Conservation (phyloP, 2,329 filamentous ascomycete species). For the Aspergillus versicolor region DNA sequence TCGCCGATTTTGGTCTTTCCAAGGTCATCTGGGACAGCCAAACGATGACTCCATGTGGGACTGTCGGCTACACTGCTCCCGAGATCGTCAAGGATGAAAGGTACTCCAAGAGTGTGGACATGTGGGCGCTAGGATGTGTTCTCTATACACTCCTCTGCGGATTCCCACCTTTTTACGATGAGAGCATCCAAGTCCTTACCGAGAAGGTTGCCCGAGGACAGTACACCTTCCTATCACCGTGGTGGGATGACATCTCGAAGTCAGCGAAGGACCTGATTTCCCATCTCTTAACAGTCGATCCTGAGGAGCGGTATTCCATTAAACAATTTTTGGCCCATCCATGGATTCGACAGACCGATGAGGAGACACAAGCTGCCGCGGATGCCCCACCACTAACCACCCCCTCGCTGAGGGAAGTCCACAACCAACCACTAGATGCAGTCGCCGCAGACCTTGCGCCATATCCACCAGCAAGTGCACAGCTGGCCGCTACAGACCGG, state of each 20-base stretch:
- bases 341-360: constrained; percentile 76
- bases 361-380: constrained; percentile 64
- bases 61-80: constrained; percentile 94
- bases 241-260: constrained; percentile 99
- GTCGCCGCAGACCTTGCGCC: constrained; percentile 37
- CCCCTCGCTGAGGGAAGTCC: constrained; percentile 60
- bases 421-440: constrained; percentile 49
- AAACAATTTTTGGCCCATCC: constrained; percentile 90
- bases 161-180: constrained; percentile 97
- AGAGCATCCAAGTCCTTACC: constrained; percentile 93
- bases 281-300: constrained; percentile 90
- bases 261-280: constrained; percentile 91
- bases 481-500: constrained; percentile 58
- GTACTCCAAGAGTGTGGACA: constrained; percentile 98
- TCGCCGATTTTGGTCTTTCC: constrained; percentile 95
- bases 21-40: constrained; percentile 98
- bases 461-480: constrained; percentile 50
- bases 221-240: constrained; percentile 95
- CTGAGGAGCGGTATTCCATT: constrained; percentile 92
- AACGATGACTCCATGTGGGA: constrained; percentile 99
- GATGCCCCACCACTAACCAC: constrained; percentile 73
- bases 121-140: constrained; percentile 98
- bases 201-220: constrained; percentile 97
- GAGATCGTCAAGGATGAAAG: constrained; percentile 99
- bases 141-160: constrained; percentile 95